A percentile compares a stretch with the other conserved stretches of the same genome.
Conservation (phyloP, 306 rosid genomes). For the Castanospermum australe region DNA sequence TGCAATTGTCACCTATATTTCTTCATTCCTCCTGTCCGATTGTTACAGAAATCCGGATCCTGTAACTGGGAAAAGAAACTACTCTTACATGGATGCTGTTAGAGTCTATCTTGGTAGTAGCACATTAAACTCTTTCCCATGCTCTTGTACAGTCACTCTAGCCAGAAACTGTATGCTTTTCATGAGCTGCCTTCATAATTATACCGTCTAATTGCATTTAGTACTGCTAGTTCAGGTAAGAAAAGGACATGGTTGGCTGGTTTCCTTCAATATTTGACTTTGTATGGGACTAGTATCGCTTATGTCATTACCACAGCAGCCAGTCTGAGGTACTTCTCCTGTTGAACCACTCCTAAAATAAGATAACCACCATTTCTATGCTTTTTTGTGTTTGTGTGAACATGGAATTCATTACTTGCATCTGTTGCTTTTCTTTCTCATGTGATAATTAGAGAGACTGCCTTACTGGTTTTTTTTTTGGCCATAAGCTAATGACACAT, state of each 20-base stretch:
- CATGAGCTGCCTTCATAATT: constrained; percentile 1
- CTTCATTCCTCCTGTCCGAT: constrained; percentile 57
- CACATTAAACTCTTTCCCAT: not conserved
- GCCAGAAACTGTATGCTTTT: not conserved
- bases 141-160: not conserved
- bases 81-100: constrained; percentile 69
- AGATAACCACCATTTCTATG: not conserved
- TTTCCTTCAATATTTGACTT: constrained; percentile 51
- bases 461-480: not conserved
- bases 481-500: not conserved
- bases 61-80: constrained; percentile 63
- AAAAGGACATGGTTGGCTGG: constrained; percentile 57
- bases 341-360: not conserved
- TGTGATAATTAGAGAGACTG: not conserved
- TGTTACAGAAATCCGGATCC: constrained; percentile 74
- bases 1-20: constrained; percentile 57
- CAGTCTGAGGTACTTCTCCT: constrained; percentile 50
- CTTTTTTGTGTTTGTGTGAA: not conserved
- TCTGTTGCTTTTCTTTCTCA: not conserved
- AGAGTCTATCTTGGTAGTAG: constrained; percentile 56
- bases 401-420: not conserved
- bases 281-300: constrained; percentile 65
- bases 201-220: constrained; percentile 19
- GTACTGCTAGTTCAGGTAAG: constrained; percentile 51
- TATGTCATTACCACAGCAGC: constrained; percentile 70